These are phyloP conservation scores for Nannizziopsis arthrosporioides DNA, from an alignment of 2,329 filamentous ascomycete genomes.

Conservation along the genomic window DNA sequence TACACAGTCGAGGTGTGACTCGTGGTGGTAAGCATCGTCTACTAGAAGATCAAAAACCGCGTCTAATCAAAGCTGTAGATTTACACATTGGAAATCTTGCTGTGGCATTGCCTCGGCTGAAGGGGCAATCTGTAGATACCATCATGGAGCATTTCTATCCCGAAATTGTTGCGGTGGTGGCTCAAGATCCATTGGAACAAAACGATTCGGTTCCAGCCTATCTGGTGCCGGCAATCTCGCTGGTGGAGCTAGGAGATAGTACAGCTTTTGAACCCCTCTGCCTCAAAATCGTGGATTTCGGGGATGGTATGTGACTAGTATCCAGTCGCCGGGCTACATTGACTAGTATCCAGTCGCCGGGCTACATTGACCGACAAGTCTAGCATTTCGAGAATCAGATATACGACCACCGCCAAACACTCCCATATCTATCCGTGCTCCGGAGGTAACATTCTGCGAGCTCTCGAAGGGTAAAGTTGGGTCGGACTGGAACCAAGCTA, in stretches of 20 bases:
- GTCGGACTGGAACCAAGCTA: constrained; percentile 1
- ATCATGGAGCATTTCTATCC: background rate
- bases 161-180: background rate
- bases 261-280: background rate
- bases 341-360: too few species aligned
- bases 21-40: constrained; percentile 12
- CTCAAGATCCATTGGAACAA: background rate
- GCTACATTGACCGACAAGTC: background rate
- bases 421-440: background rate
- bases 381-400: constrained; percentile 5
- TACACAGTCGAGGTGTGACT: constrained; percentile 14
- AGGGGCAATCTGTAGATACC: background rate
- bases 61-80: background rate
- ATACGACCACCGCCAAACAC: constrained; percentile 1
- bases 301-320: constrained; percentile 4
- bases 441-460: constrained; percentile 2
- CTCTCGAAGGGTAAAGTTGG: background rate
- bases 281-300: constrained; percentile 3
- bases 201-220: background rate
- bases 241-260: background rate
- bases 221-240: background rate
- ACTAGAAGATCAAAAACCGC: background rate
- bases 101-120: background rate
- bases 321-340: too few species aligned
- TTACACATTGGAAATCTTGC: background rate